A percentile compares a stretch with the other conserved stretches of the same genome.
Conservation (phyloP, 1,284 basidiomycete genomes). For the Fomitopsis schrenkii region DNA sequence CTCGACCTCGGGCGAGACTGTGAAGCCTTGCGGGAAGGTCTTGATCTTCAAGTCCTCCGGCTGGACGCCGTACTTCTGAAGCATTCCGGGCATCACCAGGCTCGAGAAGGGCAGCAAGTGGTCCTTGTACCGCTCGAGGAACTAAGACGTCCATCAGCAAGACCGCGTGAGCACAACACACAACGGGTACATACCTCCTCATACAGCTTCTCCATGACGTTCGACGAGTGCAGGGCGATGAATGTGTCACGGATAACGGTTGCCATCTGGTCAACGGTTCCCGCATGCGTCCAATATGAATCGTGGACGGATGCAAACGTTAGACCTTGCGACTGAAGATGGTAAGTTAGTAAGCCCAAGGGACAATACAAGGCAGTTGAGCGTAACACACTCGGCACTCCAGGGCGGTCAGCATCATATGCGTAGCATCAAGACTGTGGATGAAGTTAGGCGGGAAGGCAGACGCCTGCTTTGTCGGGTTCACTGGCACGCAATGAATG, state of each 20-base stretch:
- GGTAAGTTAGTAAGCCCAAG: background rate
- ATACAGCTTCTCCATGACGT: slow-evolving; percentile 66
- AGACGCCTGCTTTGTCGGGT: slow-evolving; percentile 84
- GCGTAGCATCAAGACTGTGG: slow-evolving; percentile 96
- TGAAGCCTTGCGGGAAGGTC: slow-evolving; percentile 2
- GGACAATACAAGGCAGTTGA: background rate
- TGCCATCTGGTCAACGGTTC: slow-evolving; percentile 87
- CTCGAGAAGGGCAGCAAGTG: slow-evolving; percentile 69
- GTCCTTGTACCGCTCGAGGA: slow-evolving; percentile 74
- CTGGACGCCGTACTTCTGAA: slow-evolving; percentile 32
- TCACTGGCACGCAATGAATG: slow-evolving; percentile 45
- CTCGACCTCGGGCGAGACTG: background rate
- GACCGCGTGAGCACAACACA: too few relatives aligned
- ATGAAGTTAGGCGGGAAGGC: slow-evolving; percentile 99
- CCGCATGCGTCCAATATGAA: slow-evolving; percentile 98
- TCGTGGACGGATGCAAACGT: slow-evolving; percentile 97
- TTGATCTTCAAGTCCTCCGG: slow-evolving; percentile 11
- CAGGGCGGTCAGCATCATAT: slow-evolving; percentile 98
- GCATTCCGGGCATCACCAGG: slow-evolving; percentile 33
- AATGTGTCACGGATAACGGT: slow-evolving; percentile 90
- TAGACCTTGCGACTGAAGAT: slow-evolving; percentile 54
- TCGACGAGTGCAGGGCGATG: slow-evolving; percentile 86
- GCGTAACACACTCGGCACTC: slow-evolving; percentile 66
- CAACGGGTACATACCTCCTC: slow-evolving; percentile 44
- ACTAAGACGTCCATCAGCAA: slow-evolving; percentile 37